Conservation (phyloP, 441 rosid species). For the Erodium moschatum region DNA sequence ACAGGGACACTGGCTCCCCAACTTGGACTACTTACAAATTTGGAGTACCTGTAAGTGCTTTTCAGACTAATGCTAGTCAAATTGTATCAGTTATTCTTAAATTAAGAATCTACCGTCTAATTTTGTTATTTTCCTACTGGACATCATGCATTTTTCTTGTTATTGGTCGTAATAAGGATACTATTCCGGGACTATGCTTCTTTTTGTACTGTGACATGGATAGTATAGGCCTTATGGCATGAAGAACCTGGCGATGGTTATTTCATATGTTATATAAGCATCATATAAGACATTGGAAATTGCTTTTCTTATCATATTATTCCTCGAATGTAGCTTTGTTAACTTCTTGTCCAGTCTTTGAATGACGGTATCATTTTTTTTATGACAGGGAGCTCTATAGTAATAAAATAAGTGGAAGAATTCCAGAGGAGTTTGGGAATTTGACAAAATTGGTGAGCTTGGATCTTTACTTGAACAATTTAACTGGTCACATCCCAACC, state of each 20-base stretch:
- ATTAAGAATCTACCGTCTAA: background rate
- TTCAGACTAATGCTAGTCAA: background rate
- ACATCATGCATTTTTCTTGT: background rate
- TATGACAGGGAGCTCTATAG: conserved; percentile 75
- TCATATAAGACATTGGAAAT: background rate
- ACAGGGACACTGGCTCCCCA: conserved; percentile 83
- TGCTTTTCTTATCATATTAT: background rate
- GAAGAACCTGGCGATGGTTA: background rate
- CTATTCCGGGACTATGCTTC: background rate
- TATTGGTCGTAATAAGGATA: background rate
- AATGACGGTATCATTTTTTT: background rate
- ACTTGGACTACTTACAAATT: conserved; percentile 76
- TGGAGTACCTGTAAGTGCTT: conserved; percentile 71
- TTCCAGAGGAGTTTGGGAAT: conserved; percentile 84
- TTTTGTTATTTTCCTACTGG: background rate
- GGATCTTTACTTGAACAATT: conserved; percentile 93
- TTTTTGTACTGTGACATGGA: background rate
- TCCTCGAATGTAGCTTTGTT: background rate
- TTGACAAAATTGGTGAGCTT: conserved; percentile 89
- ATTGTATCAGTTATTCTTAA: background rate
- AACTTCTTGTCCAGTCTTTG: background rate
- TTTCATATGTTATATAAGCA: background rate
- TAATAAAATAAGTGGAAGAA: conserved; percentile 73
- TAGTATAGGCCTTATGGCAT: background rate
- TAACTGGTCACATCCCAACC: conserved; percentile 76